phyloP scores from a whole-genome alignment of 352 stramenopile species.

The Globisporangium polare region DNA sequence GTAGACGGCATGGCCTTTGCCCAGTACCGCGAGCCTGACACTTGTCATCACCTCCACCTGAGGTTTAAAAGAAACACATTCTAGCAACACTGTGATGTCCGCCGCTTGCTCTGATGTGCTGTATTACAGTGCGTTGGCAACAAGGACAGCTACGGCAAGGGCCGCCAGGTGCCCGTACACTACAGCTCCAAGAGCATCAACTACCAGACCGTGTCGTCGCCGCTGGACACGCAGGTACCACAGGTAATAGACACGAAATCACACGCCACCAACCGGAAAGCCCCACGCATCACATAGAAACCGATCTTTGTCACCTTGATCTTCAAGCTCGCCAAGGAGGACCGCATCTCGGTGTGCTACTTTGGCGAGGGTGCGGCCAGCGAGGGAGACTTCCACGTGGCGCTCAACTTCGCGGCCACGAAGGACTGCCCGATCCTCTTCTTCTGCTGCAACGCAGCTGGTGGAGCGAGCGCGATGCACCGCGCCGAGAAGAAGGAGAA shows the following conservation, averaged over 20 bases:
- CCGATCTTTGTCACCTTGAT: too few relatives aligned
- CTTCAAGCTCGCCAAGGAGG: slow-evolving; percentile 93
- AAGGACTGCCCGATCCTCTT: slow-evolving; percentile 96
- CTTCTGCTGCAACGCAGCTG: slow-evolving; percentile 96
- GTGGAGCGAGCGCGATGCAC: too few relatives aligned
- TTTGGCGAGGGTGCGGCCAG: slow-evolving; percentile 97
- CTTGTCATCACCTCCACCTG: too few relatives aligned
- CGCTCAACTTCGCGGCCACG: slow-evolving; percentile 96
- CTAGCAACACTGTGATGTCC: too few relatives aligned
- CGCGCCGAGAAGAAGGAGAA: too few relatives aligned
- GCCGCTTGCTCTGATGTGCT: too few relatives aligned
- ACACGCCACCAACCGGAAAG: too few relatives aligned
- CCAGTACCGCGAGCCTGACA: slow-evolving; percentile 98
- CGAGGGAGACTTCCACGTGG: slow-evolving; percentile 97
- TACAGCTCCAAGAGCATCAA: slow-evolving; percentile 95
- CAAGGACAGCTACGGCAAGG: slow-evolving; percentile 93
- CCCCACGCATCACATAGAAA: too few relatives aligned
- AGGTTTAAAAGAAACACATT: too few relatives aligned
- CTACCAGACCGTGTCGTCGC: slow-evolving; percentile 97
- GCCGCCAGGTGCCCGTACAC: slow-evolving; percentile 98
- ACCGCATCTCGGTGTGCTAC: slow-evolving; percentile 92
- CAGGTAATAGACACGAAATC: too few relatives aligned
- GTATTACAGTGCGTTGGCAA: slow-evolving; percentile 99
- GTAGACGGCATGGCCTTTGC: slow-evolving; percentile 96
- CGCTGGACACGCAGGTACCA: slow-evolving; percentile 96